Conservation (phyloP, 441 rosid genomes). For the Metrosideros polymorpha region DNA sequence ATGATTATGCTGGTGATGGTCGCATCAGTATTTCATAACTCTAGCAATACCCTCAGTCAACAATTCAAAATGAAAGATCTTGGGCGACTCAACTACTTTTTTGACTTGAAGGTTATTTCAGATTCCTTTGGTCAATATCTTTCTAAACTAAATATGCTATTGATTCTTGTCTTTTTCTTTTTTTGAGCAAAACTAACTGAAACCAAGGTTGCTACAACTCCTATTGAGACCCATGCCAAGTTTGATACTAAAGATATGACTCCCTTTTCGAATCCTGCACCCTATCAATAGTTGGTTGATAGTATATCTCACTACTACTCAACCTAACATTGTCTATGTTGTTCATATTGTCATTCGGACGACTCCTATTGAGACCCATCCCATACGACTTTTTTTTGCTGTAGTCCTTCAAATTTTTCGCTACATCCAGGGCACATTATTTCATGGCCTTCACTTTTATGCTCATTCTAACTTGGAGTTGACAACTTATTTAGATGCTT, state of each 20-base stretch:
- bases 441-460: too few relatives aligned
- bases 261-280: neutral
- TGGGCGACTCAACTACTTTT: neutral
- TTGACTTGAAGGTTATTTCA: neutral
- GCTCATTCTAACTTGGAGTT: too few relatives aligned
- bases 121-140: neutral
- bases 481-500: too few relatives aligned
- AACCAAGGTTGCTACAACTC: neutral
- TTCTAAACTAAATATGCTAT: neutral
- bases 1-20: too few relatives aligned
- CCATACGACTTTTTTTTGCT: too few relatives aligned
- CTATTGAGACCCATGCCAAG: neutral
- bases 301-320: neutral
- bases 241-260: neutral
- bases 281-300: neutral
- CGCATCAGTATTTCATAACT: too few relatives aligned
- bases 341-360: too few relatives aligned
- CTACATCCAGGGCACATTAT: too few relatives aligned
- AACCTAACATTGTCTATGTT: neutral
- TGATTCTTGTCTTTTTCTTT: neutral
- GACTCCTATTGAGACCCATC: too few relatives aligned
- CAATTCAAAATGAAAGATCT: neutral
- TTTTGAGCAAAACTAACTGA: neutral
- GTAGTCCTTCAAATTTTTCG: too few relatives aligned
- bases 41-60: too few relatives aligned